Evolutionary conservation across 2,329 filamentous ascomycete genomes (phyloP), one percentile per base, ranked within the genome.

Genomic region (Diaporthe vaccinii): DNA sequence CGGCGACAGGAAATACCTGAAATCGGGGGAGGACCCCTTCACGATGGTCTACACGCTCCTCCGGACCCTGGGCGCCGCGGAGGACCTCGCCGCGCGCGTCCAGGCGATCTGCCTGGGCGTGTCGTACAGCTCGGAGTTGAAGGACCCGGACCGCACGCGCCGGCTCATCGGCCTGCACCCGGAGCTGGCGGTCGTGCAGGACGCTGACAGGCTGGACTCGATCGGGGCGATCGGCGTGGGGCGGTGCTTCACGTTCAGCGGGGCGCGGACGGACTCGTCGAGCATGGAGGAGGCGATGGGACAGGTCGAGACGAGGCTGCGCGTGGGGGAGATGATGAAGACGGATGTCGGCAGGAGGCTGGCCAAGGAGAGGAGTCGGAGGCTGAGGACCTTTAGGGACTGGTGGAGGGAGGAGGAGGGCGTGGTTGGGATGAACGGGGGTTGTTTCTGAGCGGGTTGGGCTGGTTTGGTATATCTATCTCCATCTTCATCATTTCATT

Each of bases 151-250:
- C 8, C 84, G 85, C 17, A 91, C 95, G 12, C 83, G 83, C n/a
- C 83, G 85, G 1, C 86, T 96, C n/a, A 86, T 97, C n/a, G 82
- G 81, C 8, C 81, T 84, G 41, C 87, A 94, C 82, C 94, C 94
- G 1, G 95, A 97, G 83, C 86, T 97, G 46, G 95, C 91, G 0
- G 90, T 98, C 65, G 95, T 98, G 44, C 96, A 98, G 84, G 96
- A 98, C 83, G 96, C 96, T 5, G 96, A 98, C 85, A 89, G 96
- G 9, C 87, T 98, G n/a, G 96, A 98, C 84, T 94, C 95, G 5
- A 92, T 98, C 68, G 96, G 96, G 1, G 95, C 94, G 0, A 90
- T 98, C 41, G 96, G 96, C 0, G 92, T 98, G 74, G 96, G 91
- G 2, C 87, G 96, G 58, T 91, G 90, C 55, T 96, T 97, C 82